Evolutionary conservation across 2,329 filamentous ascomycete genomes (phyloP), one percentile per base, ranked within the genome.

Genomic region (Diaporthe eres): DNA sequence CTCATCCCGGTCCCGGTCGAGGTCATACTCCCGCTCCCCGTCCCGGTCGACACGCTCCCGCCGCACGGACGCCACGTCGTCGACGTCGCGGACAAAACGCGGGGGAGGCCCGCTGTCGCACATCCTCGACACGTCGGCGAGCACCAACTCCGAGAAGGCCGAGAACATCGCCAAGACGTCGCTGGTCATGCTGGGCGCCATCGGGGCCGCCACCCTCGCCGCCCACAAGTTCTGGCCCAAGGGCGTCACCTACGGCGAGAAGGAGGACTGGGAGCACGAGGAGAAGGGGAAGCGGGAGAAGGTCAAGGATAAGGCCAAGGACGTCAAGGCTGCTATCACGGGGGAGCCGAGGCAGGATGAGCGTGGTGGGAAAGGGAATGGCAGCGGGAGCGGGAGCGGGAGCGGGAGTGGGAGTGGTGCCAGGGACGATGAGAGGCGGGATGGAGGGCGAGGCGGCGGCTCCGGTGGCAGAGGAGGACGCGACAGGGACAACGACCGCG

Each of bases 211-310:
- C 12, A 82, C 83, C 0, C 79, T 83, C 31, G 81, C 82, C 6
- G 83, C 83, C 2, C 82, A 85, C 78, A 84, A 82, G 77, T 82
- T 82, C 76, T 85, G 83, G 84, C 84, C 85, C 70, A 84, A 83
- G 74, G 85, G 84, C 15, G 78, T 83, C 37, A 77, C 80, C 0
- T 84, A 85, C 74, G 83, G 84, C 74, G 83, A 84, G 31, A 84
- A 83, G 75, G 84, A 85, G 75, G 81, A 82, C 31, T 85, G 84
- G 82, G 82, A 83, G 60, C 61, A 67, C 31, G 76, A 76, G 73
- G 55, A 73, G 39, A 73, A 76, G 55, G 76, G 73, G 74, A 67
- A 72, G 37, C n/a, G 4, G 37, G 63, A 77, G 1, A 76, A 67
- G 51, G 49, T 61, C 13, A 78, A 76, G 67, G 65, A 77, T 10